Base-by-base conservation (phyloP, 108 stramenopile genomes). In the Cylindrotheca closterium region DNA sequence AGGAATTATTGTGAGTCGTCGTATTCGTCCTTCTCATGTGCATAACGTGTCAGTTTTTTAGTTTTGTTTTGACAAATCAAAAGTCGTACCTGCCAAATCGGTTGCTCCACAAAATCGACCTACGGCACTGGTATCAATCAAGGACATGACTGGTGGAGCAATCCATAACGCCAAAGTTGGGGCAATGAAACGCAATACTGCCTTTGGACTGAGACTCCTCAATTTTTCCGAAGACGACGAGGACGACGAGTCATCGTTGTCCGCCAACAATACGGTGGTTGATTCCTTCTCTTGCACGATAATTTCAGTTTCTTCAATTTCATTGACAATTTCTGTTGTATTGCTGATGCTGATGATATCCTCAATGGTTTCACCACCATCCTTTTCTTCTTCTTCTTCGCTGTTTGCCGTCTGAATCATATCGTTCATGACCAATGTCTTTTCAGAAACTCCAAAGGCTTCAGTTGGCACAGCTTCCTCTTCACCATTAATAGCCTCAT, bases 121-220 rank as follows among this genome's bases (percentile, higher is more conserved):
- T 4, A 85, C 81, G 30, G 68, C 75, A 30, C 71, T 50, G 15
- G 84, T 77, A 50, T 85, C 84, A 25, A 85, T 75, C 25, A 85
- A 77, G 37, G 73, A 71, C 65, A 85, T 75, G 18, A 85, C 51
- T 8, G 84, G 82, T 17, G 66, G 58, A n/a, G 75, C 59, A n/a
- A 84, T 61, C 80, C 80, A 84, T 29, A 69, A 27, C 19, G 51
- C 50, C 29, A 61, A 21, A 30, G 68, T 69, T n/a, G 60, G 48
- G 3, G 60, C 27, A 47, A 60, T 34, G 50, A 69, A 69, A 28
- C 25, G 60, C 15, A 60, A 46, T 34, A 60, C 42, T 42, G 60
- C 37, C 23, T 8, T 42, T 1, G 60, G 42, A 12, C 21, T 15
- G 23, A 60, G 60, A 47, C 15, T 46, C 3, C 29, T n/a, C 5